Base-by-base conservation (phyloP, 768 basidiomycete genomes). In the Boletus tomentosulus region DNA sequence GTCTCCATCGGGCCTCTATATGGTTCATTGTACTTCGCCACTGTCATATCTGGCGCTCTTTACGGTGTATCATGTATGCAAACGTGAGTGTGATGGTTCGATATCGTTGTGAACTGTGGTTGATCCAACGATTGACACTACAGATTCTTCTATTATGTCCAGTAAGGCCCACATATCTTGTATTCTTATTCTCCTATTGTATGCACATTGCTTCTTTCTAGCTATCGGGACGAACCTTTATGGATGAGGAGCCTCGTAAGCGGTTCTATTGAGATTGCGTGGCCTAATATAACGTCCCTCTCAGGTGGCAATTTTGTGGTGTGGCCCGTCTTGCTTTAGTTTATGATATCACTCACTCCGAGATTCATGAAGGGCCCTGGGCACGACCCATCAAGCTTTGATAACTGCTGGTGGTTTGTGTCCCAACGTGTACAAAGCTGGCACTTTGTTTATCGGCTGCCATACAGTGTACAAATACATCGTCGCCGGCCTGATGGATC, bases 41-140 rank as follows among this genome's bases (percentile, higher is more conserved):
- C 38, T 19, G 24, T 41, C 28, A 3, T 49, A 8, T 49, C 48
- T 31, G 24, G 27, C 19, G 38, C 19, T 49, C 28, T 49, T 19
- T 49, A 49, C 8, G 48, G 48, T 38, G 27, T 49, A 6, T 27
- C 38, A 19, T 49, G 48, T 41, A 49, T 49, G 48, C 48, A 49
- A 41, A 41, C 38, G 48, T 49, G 13, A 41, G 48, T 49, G 6
- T 12, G 8, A 12, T 28, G 27, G 27, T 22, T 11, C 8, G 5
- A 25, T 38, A 3, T 4, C 6, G 27, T 16, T 30, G n/a, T 39
- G 37, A 22, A 16, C 11, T 6, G 5, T 16, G 27, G 25, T 7
- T 28, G 16, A 49, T 22, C 13, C 6, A 27, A 4, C 13, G 19
- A 19, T 19, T 19, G 19, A 19, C 19, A 19, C 19, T 19, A 19